These are phyloP conservation scores for Phytopythium vexans DNA, from an alignment of 352 stramenopile genomes.

Conservation along the genomic window DNA sequence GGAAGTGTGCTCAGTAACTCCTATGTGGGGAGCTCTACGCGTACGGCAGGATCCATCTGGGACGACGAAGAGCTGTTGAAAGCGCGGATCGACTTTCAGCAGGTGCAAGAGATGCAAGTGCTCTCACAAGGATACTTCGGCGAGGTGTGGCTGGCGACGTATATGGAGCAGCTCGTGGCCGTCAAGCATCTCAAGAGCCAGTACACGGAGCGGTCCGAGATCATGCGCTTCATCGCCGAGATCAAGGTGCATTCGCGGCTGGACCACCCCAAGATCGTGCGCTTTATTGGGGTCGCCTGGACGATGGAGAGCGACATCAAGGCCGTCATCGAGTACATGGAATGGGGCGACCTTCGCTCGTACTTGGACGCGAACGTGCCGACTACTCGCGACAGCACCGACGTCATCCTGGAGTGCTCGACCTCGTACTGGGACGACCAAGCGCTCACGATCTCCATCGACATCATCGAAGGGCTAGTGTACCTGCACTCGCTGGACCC, in stretches of 20 bases:
- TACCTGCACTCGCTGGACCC: constrained; percentile 53
- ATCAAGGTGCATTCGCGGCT: constrained; percentile 24
- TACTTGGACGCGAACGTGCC: constrained; percentile 9
- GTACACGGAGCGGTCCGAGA: constrained; percentile 13
- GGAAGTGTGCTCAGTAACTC: constrained; percentile 4
- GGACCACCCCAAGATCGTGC: constrained; percentile 35
- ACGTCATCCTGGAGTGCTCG: neutral
- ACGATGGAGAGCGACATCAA: constrained; percentile 34
- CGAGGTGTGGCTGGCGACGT: constrained; percentile 30
- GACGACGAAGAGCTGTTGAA: constrained; percentile 44
- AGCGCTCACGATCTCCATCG: constrained; percentile 24
- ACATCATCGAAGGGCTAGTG: constrained; percentile 25
- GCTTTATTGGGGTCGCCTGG: constrained; percentile 46
- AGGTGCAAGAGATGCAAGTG: constrained; percentile 15
- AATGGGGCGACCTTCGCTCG: constrained; percentile 32
- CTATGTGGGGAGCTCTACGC: constrained; percentile 1
- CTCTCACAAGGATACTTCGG: constrained; percentile 22
- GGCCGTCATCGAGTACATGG: constrained; percentile 44
- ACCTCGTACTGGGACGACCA: constrained; percentile 8
- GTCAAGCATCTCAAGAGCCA: constrained; percentile 28
- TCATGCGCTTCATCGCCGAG: constrained; percentile 34
- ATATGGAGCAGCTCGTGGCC: constrained; percentile 16
- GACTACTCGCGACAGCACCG: neutral
- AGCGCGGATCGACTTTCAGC: constrained; percentile 35
- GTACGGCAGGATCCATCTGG: constrained; percentile 21